Percentiles rank a stretch among this genome's conserved stretches.
Conservation (phyloP, 345 rosid genomes). For the Camelina hispida region DNA sequence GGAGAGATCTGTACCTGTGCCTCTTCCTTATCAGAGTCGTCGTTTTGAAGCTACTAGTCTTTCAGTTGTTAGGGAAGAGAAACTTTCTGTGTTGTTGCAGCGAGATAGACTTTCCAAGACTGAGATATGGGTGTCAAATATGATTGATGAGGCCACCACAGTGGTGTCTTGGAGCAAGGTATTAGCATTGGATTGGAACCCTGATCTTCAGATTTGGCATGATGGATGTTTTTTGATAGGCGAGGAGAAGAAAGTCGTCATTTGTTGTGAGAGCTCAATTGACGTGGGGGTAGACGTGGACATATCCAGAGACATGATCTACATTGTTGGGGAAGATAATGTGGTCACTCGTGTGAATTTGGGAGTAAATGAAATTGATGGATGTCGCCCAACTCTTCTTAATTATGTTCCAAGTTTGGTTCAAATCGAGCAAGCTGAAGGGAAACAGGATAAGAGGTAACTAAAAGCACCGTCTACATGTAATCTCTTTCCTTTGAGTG, state of each 20-base stretch:
- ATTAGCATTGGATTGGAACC: not conserved
- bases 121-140: not conserved
- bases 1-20: not conserved
- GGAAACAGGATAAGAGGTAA: not conserved
- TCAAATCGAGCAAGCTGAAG: not conserved
- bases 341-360: not conserved
- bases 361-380: not conserved
- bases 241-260: not conserved
- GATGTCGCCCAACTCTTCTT: not conserved
- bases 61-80: not conserved
- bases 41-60: not conserved
- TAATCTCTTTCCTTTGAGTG: not conserved
- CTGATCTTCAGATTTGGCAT: not conserved
- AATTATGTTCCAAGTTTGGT: slow-evolving; percentile 16
- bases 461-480: not conserved
- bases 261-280: not conserved
- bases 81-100: not conserved
- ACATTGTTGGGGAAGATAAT: slow-evolving; percentile 21
- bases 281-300: too few relatives aligned
- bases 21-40: not conserved
- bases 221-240: not conserved
- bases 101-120: not conserved
- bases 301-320: not conserved
- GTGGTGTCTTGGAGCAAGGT: not conserved
- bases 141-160: not conserved